These are phyloP conservation scores for Lithohypha guttulata DNA, from an alignment of 2,329 filamentous ascomycete species.

Conservation along the genomic window DNA sequence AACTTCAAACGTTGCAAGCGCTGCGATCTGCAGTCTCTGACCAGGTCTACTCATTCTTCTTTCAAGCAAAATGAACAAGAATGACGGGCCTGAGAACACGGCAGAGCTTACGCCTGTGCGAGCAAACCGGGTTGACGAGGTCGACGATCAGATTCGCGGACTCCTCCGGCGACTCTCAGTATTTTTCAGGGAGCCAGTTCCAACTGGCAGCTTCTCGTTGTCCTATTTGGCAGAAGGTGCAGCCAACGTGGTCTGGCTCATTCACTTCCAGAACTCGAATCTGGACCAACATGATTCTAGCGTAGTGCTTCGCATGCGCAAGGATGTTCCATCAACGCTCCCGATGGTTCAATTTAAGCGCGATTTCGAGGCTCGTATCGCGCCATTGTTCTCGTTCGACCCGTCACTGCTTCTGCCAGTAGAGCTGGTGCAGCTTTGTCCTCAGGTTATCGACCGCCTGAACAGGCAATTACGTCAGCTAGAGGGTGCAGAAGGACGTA, in stretches of 20 bases:
- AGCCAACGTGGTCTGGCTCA: constrained; percentile 57
- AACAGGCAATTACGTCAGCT: constrained; percentile 36
- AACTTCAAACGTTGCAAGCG: no score
- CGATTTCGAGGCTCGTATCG: constrained; percentile 41
- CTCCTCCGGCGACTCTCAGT: constrained; percentile 3
- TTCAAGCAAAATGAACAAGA: no score
- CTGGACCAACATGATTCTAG: constrained; percentile 13
- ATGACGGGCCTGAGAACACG: no score
- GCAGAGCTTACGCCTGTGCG: no score
- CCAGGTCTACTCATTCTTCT: no score
- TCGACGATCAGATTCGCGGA: not conserved
- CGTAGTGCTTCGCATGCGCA: constrained; percentile 46
- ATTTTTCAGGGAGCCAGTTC: constrained; percentile 1
- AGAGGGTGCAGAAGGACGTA: not conserved
- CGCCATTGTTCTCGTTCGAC: constrained; percentile 44
- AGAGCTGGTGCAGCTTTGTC: constrained; percentile 41
- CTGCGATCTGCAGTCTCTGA: no score
- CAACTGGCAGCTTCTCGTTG: constrained; percentile 1
- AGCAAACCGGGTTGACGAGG: no score
- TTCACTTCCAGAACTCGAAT: constrained; percentile 22
- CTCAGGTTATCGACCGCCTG: constrained; percentile 43
- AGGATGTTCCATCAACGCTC: constrained; percentile 41
- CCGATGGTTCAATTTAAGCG: constrained; percentile 24
- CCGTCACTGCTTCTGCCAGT: constrained; percentile 14
- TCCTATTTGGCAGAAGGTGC: constrained; percentile 56